Evolutionary conservation across 2,329 filamentous ascomycete species (phyloP).

Genomic region (Aspergillus novofumigatus): DNA sequence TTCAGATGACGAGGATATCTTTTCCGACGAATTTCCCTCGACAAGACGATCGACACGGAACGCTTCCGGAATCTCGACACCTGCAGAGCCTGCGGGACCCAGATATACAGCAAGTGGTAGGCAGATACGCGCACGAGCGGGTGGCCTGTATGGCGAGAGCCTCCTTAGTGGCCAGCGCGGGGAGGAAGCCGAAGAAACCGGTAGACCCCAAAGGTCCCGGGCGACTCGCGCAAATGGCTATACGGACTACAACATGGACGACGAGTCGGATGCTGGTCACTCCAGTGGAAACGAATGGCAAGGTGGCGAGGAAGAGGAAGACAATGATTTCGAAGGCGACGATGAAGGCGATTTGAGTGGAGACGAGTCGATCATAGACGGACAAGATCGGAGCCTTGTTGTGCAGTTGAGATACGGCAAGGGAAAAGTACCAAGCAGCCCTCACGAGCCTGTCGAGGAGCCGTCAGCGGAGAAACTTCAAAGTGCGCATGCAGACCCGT

Average conservation of each 20-base stretch:
- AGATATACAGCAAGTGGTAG: slow-evolving; percentile 79
- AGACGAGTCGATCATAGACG: slow-evolving; percentile 43
- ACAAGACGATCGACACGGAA: slow-evolving; percentile 62
- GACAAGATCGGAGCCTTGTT: slow-evolving; percentile 61
- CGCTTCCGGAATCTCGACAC: slow-evolving; percentile 64
- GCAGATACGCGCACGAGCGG: slow-evolving; percentile 61
- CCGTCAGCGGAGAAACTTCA: slow-evolving; percentile 7
- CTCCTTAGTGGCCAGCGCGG: slow-evolving; percentile 53
- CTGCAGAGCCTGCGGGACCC: slow-evolving; percentile 62
- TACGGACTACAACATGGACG: slow-evolving; percentile 57
- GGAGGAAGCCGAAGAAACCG: slow-evolving; percentile 41
- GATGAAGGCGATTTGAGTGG: slow-evolving; percentile 42
- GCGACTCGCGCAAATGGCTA: slow-evolving; percentile 33
- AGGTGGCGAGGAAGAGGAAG: slow-evolving; percentile 69
- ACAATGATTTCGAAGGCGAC: slow-evolving; percentile 60
- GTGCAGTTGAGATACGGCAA: slow-evolving; percentile 61
- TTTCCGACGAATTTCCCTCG: slow-evolving; percentile 60
- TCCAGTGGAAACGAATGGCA: slow-evolving; percentile 65
- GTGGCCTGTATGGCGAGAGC: slow-evolving; percentile 52
- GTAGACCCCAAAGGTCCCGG: slow-evolving; percentile 37
- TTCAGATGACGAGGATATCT: slow-evolving; percentile 78
- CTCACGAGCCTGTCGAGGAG: slow-evolving; percentile 15
- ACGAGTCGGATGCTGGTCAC: slow-evolving; percentile 60
- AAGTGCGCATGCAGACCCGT: slow-evolving; percentile 10
- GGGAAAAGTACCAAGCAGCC: slow-evolving; percentile 18